phyloP scores from a whole-genome alignment of 2,329 filamentous ascomycete species.

The Xylaria sp. region DNA sequence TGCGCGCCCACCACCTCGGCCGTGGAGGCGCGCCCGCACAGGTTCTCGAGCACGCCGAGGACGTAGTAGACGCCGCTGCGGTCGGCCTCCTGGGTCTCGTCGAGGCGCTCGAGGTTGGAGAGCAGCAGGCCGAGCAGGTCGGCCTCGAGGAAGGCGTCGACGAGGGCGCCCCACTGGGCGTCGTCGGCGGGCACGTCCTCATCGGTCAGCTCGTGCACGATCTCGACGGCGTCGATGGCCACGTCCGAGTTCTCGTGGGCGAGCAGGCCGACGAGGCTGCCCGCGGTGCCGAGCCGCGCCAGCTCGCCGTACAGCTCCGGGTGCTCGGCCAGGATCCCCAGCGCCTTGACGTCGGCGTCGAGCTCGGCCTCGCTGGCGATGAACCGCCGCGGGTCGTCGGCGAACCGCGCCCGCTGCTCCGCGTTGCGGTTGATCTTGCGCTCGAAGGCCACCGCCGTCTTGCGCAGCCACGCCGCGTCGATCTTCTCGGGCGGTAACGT shows the following conservation, averaged over 20 bases:
- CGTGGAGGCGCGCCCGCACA: slow-evolving; percentile 65
- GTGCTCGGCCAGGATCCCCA: slow-evolving; percentile 87
- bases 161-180: slow-evolving; percentile 78
- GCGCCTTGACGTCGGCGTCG: slow-evolving; percentile 81
- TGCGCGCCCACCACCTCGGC: slow-evolving; percentile 74
- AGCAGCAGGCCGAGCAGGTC: slow-evolving; percentile 75
- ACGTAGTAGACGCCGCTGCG: slow-evolving; percentile 85
- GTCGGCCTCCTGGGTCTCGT: slow-evolving; percentile 75
- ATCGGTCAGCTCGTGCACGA: slow-evolving; percentile 88
- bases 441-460: slow-evolving; percentile 81
- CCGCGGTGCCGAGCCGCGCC: slow-evolving; percentile 31
- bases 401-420: slow-evolving; percentile 69
- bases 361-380: slow-evolving; percentile 72
- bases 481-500: slow-evolving; percentile 67
- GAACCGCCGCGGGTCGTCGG: slow-evolving; percentile 36
- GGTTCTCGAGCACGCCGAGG: slow-evolving; percentile 79
- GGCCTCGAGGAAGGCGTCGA: slow-evolving; percentile 66
- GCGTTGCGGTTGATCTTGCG: slow-evolving; percentile 90
- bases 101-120: slow-evolving; percentile 76
- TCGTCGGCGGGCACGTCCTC: slow-evolving; percentile 85
- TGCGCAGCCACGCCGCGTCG: slow-evolving; percentile 81
- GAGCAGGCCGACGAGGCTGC: slow-evolving; percentile 75
- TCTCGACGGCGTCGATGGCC: slow-evolving; percentile 86
- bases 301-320: slow-evolving; percentile 56
- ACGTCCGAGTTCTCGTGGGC: slow-evolving; percentile 98